Base-by-base conservation (phyloP, 768 basidiomycete species). In the Amanita pseudoporphyria region DNA sequence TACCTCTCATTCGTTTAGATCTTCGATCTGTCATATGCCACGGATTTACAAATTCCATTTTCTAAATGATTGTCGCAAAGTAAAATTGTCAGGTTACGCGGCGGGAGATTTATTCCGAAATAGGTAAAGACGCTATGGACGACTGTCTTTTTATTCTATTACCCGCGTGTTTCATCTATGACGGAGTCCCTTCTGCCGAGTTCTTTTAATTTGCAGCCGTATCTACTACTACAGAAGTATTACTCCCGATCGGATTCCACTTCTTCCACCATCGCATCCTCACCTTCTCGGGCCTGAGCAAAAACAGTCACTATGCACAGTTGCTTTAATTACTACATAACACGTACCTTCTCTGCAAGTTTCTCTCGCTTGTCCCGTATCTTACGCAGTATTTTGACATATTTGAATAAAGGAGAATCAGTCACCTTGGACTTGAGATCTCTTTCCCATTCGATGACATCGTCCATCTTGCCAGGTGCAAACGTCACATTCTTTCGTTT, bases 311-410 rank as follows among this genome's bases (percentile, higher is more conserved):
- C 16, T 53, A 53, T 35, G 53, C 28, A 24, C 10, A 26, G 9
- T 16, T 43, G 36, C 26, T 36, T 35, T 41, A 44, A 33, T 30
- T n/a, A n/a, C n/a, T n/a, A n/a, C n/a, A n/a, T 53, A 40, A 41
- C 26, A 47, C 62, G 22, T 53, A 84, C 87, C 83, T 90, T 91
- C 61, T 87, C 83, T 39, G 87, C 65, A 39, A 90, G 63, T 56
- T 76, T 74, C 57, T 74, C 74, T 50, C 79, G 73, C 64, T 83
- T 86, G 57, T 87, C 87, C 63, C 92, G 72, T 16, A 79, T 72
- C 72, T 93, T 96, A 57, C 75, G 74, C 66, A 85, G 83, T 45
- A 92, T 74, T 62, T 82, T 82, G 60, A 89, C 71, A 65, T 87
- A 93, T 63, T 81, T 86, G 47, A 79, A 82, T 41, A 98, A 67